Conservation (phyloP, 1,284 basidiomycete species). For the Leccinum cinnamomeum region DNA sequence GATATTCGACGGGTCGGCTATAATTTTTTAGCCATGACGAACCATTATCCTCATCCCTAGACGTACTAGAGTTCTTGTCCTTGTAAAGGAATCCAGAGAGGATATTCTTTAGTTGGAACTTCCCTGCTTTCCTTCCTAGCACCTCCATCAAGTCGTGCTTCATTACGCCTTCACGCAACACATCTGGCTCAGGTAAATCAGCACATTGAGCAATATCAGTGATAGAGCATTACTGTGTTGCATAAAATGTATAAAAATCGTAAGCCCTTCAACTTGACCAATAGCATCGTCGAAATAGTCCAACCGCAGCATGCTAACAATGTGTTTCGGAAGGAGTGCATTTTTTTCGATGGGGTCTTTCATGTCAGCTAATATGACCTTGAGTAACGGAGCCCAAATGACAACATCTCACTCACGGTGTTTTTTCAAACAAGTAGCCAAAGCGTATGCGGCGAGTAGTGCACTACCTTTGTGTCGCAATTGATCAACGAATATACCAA, state of each 20-base stretch:
- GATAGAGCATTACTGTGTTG: slow-evolving; percentile 11
- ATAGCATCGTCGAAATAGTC: slow-evolving; percentile 19
- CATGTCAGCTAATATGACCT: slow-evolving; percentile 19
- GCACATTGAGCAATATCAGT: neutral
- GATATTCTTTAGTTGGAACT: slow-evolving; percentile 13
- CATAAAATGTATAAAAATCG: slow-evolving; percentile 15
- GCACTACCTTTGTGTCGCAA: slow-evolving; percentile 11
- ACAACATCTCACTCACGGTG: slow-evolving; percentile 8
- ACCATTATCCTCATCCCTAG: neutral
- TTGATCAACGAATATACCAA: slow-evolving; percentile 11
- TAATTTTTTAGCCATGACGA: neutral
- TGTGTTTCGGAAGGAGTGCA: slow-evolving; percentile 7
- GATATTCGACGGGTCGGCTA: slow-evolving; percentile 9
- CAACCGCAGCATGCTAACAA: slow-evolving; percentile 15
- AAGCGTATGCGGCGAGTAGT: slow-evolving; percentile 18
- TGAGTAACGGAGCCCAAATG: neutral
- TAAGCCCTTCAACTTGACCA: slow-evolving; percentile 14
- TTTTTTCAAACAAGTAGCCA: slow-evolving; percentile 17
- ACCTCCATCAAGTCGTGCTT: too few relatives aligned
- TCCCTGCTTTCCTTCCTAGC: slow-evolving; percentile 13
- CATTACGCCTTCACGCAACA: slow-evolving; percentile 8
- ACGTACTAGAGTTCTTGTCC: slow-evolving; percentile 22
- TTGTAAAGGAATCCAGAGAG: slow-evolving; percentile 26
- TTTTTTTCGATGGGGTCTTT: neutral
- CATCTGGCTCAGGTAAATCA: slow-evolving; percentile 14